Conservation (phyloP, 1,284 basidiomycete species). For the Austropuccinia psidii region DNA sequence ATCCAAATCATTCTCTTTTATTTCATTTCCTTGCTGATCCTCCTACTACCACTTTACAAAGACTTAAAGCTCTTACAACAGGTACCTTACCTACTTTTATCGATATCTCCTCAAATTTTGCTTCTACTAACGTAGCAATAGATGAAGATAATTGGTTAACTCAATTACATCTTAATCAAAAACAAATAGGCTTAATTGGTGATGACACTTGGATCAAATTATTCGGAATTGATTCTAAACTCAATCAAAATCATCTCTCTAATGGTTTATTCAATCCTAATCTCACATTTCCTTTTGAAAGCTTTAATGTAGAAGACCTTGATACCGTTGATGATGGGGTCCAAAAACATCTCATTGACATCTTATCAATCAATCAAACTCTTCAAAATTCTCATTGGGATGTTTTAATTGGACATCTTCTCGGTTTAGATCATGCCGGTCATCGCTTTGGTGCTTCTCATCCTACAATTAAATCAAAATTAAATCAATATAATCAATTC, state of each 20-base stretch:
- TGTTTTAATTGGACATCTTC: constrained; percentile 81
- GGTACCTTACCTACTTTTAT: constrained; percentile 94
- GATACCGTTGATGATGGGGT: constrained; percentile 93
- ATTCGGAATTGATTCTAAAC: constrained; percentile 56
- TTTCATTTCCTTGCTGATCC: constrained; percentile 87
- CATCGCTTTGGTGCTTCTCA: constrained; percentile 88
- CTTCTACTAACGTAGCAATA: constrained; percentile 61
- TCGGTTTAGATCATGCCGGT: constrained; percentile 96
- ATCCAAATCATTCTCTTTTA: constrained; percentile 68
- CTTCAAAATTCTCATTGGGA: constrained; percentile 57
- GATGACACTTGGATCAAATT: constrained; percentile 94
- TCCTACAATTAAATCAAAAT: constrained; percentile 73
- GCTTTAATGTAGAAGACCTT: constrained; percentile 97
- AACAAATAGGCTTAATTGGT: constrained; percentile 73
- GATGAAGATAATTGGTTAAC: constrained; percentile 67
- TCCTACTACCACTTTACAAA: constrained; percentile 88
- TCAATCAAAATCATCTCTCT: neutral
- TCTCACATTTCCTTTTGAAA: constrained; percentile 77
- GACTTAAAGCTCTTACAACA: constrained; percentile 90
- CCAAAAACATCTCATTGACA: constrained; percentile 68
- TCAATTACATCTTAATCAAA: constrained; percentile 48
- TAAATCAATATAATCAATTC: constrained; percentile 78
- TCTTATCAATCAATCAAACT: constrained; percentile 53
- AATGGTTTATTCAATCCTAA: constrained; percentile 49
- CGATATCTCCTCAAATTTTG: constrained; percentile 86